phyloP scores from a whole-genome alignment of 208 protist species.

The Trypanosoma conorhini region DNA sequence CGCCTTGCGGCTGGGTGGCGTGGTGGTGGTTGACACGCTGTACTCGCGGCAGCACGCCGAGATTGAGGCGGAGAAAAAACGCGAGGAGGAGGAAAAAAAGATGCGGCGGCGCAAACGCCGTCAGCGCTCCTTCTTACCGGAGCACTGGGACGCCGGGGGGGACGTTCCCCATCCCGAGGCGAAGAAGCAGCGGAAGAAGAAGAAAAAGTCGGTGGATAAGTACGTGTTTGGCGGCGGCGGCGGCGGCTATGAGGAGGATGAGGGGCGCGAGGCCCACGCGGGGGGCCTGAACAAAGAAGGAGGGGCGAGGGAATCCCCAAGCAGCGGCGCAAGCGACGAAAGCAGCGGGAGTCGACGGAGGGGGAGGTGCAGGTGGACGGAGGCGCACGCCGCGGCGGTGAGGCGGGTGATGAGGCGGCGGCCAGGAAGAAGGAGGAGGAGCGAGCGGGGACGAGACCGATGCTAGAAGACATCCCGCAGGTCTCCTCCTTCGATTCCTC shows the following conservation, averaged over 20 bases:
- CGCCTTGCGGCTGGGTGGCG: slow-evolving; percentile 26
- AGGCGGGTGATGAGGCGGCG: neutral
- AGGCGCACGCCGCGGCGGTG: neutral
- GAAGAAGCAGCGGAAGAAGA: neutral
- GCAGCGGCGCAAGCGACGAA: slow-evolving; percentile 1
- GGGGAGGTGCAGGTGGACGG: neutral
- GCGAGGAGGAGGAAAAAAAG: slow-evolving; percentile 10
- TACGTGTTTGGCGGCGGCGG: neutral
- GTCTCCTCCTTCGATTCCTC: neutral
- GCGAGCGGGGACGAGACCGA: neutral
- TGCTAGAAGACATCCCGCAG: neutral
- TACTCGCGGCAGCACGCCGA: slow-evolving; percentile 16
- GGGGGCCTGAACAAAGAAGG: slow-evolving; percentile 13
- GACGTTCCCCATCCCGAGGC: neutral
- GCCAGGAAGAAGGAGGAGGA: slow-evolving; percentile 22
- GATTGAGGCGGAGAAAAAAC: slow-evolving; percentile 17
- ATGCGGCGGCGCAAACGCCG: neutral
- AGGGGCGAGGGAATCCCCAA: neutral
- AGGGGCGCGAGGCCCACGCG: neutral
- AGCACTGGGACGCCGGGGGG: slow-evolving; percentile 2
- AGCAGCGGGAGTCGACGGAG: neutral
- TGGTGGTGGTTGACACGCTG: slow-evolving; percentile 10
- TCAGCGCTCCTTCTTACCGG: slow-evolving; percentile 26
- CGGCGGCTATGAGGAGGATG: neutral
- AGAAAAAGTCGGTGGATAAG: neutral